Base-by-base conservation (phyloP, 1,284 basidiomycete genomes). In the Anthracocystis setariae region DNA sequence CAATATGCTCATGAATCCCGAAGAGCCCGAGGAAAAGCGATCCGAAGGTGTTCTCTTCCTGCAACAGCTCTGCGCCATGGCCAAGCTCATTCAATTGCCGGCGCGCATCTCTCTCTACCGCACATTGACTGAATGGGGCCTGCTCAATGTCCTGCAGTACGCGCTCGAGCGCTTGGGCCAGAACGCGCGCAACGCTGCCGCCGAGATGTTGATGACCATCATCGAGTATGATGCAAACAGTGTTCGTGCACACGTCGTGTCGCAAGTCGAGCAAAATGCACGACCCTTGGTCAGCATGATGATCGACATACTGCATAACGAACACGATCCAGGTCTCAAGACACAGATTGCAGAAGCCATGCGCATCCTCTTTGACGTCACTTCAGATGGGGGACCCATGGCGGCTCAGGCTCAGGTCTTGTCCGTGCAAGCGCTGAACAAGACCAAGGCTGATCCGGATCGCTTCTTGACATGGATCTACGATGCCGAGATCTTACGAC, bases 401-500 rank as follows among this genome's bases (percentile, higher is more conserved):
- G 85, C 84, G n/a, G 70, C 58, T 74, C 82, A 78, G 21, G 85
- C 85, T 60, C 84, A 85, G 54, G 77, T 81, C n/a, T 46, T 63
- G 2, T 63, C 64, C 13, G 70, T 65, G 23, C 60, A 75, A 63
- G 48, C 76, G 54, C 13, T 68, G 74, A 37, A 55, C 88, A 60
- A 86, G 86, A 24, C 86, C 87, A 91, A 83, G 91, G 94, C 80
- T 90, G 94, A 74, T 89, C 90, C n/a, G 87, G 90, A 53, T 89
- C 89, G 17, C 92, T 98, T 95, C 85, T 85, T 94, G 76, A 90
- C 93, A 32, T 92, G 92, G 84, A 94, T 98, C 83, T 98, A 98
- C 86, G 86, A 88, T 38, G 85, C 88, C 44, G 93, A 90, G 79
- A 86, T 91, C 55, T 85, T 87, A 18, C 86, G 86, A 17, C 85